Evolutionary conservation across 495 filamentous ascomycete species (phyloP), one percentile per base, ranked within the genome.

Genomic region (Aspergillus coremiiformis): DNA sequence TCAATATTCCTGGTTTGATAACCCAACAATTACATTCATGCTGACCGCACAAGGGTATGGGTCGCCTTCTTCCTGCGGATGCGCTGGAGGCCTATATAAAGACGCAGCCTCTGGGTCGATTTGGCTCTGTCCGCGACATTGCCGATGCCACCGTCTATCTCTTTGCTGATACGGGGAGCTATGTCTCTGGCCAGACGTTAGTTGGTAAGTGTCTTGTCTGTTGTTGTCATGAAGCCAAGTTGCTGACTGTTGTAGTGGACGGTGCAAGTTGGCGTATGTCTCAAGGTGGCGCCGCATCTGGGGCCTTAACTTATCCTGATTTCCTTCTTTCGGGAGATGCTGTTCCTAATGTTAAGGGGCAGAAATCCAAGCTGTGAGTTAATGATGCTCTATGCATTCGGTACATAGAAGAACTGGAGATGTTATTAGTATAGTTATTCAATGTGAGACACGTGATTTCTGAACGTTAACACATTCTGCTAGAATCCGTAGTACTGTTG

Each of bases 71-170:
- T 15, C 71, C 72, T 19, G 60, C 67, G 3, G 61, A 70, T 39
- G 54, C 57, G 20, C 60, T 62, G 44, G 61, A 62, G 14, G 57
- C 53, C 10, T 68, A 68, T 24, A 58, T 45, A 44, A 67, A 62
- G 49, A 49, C 65, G 60, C 45, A 89, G 19, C 93, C 93, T 0
- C 65, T 85, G 0, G 88, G 89, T 11, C 74, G 89, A 44, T 78
- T 78, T 55, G 93, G 92, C n/a, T 81, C 77, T 1, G 80, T 95
- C 8, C 83, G 83, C 51, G 92, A 98, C 59, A 91, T 98, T 60
- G 86, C 91, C 0, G 90, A 98, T 71, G 88, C 91, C 14, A 95
- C 91, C 0, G 83, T 97, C 0, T 97, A 81, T 57, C 66, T 96
- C 20, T 90, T 96, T 56, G 83, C 83, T 21, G 85, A 92, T 43